Evolutionary conservation across 108 stramenopile genomes (phyloP), one percentile per base, ranked within the genome.

Genomic region (Halocafeteria seosinensis): DNA sequence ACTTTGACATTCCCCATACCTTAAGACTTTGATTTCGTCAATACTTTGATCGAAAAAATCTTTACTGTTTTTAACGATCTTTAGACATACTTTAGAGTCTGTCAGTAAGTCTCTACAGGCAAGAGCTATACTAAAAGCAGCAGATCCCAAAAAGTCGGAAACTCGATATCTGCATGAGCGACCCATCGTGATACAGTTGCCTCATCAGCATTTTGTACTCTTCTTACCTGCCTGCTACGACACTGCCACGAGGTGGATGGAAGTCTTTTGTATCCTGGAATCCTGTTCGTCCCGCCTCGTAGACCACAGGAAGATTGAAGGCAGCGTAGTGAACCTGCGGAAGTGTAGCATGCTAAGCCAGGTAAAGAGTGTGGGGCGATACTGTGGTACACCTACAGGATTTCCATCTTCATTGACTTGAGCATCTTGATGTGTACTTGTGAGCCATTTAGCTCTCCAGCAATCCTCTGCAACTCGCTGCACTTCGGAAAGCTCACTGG

Each of bases 31-130:
- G 62, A 95, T 92, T 71, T 98, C 96, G 69, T 98, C 96, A 57
- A 98, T 68, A 3, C 85, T 87, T 70, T 98, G 95, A 72, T 98
- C 95, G 64, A 98, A 88, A 73, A 90, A 94, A 71, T 98, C 95
- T 71, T 98, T 98, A 51, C 88, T 91, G 73, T 95, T 98, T 77
- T 95, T 98, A 69, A 98, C 90, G 3, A 98, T 86, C 71, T 95
- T 95, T 34, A 92, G 71, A 65, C 91, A 91, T 64, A 26, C 64
- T n/a, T 34, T 33, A 17, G 1, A 31, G 6, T n/a, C 34, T 1
- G 5, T 60, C 0, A n/a, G 61, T 23, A 89, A 73, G 69, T 97
- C 92, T 34, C 85, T 55, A 73, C 89, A 91, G 37, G 87, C 76
- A 64, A 92, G 84, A 6, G 95, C 90, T 2, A 87, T 89, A 63